Evolutionary conservation across 352 stramenopile species (phyloP), one percentile per base, ranked within the genome.

Genomic region (Phytopythium chamaehyphon): DNA sequence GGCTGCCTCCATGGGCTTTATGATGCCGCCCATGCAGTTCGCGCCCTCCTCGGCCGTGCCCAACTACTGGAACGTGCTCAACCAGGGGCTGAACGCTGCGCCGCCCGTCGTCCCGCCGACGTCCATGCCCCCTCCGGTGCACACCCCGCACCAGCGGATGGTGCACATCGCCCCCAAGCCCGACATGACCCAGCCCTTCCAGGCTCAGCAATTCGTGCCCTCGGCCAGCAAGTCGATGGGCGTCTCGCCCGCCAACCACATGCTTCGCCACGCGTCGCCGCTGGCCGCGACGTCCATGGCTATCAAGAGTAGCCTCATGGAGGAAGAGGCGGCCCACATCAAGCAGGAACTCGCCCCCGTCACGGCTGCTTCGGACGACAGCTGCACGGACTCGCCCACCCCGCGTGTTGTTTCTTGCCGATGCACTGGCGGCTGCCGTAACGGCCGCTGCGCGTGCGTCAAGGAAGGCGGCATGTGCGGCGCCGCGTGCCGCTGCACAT

Each of bases 21-120:
- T 62, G 16, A 40, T 50, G 31, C 51, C 68, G 11, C 51, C 62
- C 5, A 67, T 63, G 62, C 76, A 86, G 56, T 91, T 85, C 54
- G 69, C 73, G 2, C 69, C 83, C 18, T 69, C 78, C 31, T 89
- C 83, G 19, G 81, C 83, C 8, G 76, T 89, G 65, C 83, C 83
- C 5, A 88, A 91, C 63, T 93, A 93, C 54, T 93, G 83, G 83
- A 90, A 91, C 61, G 80, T 93, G 37, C 47, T 93, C 50, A 90
- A 90, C 57, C 74, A 93, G 43, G 77, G 71, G 0, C 63, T 86
- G 16, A 58, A 53, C 6, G 24, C 19, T 14, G 57, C 66, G 1
- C 63, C 67, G 14, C 39, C 62, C 0, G 59, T 71, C 24, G 54
- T 69, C 31, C 54, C 58, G 22, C 57, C 57, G 14, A 42, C 59